Base-by-base conservation (phyloP, 768 basidiomycete species). In the Termitomyces titanicus region DNA sequence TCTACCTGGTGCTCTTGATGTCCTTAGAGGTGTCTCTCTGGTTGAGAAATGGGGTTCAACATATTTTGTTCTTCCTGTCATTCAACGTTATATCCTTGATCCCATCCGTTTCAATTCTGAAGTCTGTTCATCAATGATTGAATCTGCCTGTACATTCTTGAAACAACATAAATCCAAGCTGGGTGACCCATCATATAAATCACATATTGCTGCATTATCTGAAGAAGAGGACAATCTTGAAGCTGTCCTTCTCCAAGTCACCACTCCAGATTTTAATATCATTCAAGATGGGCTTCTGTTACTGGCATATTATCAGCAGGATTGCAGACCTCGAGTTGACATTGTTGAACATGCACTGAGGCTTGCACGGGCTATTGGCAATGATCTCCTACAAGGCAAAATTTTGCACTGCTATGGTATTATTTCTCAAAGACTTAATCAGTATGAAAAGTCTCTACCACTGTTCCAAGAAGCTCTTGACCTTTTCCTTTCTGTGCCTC, bases 51-150 rank as follows among this genome's bases (percentile, higher is more conserved):
- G n/a, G n/a, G n/a, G n/a, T n/a, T 56, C 51, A 1, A 57, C 56
- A 3, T 53, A 51, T 37, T 62, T 37, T 27, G 60, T 64, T 13
- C 63, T 56, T 6, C 64, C 66, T 9, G 64, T 63, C 35, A 55
- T 65, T 15, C 60, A 59, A 33, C 40, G 57, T 4, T 66, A 63
- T 39, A 62, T 65, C 53, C 37, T 50, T 7, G 53, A 53, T 31
- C 25, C 53, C 24, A 24, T 53, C 31, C 60, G 57, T 22, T 56
- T 62, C 17, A 24, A 58, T 3, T 18, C 13, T 1, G 12, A 47
- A 0, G 40, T 61, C 5, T 54, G 42, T 11, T 13, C 39, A 5
- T 17, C 38, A 22, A 60, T 67, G 22, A 46, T 57, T 17, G 47
- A 53, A 3, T 46, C 58, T 9, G 61, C 56, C 12, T 64, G 60